Base-by-base conservation (phyloP, 1,139 yeast species). In the Geotrichum fermentans region DNA sequence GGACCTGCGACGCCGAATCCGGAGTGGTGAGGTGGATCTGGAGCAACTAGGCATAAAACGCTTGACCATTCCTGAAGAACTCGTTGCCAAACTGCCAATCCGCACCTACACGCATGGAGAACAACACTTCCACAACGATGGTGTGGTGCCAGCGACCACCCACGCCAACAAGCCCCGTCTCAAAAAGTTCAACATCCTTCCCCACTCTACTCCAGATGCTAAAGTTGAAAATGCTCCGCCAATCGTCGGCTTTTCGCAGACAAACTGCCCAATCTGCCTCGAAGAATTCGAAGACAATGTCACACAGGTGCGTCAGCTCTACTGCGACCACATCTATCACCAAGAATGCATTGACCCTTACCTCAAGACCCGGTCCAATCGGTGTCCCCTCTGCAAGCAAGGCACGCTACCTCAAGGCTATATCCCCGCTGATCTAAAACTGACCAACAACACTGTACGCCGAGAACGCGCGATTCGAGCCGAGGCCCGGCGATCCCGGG, bases 371-470 rank as follows among this genome's bases (percentile, higher is more conserved):
- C 56, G 58, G 24, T 57, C 62, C 8, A 55, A 60, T 26, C 53
- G 59, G 14, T 61, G 64, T 45, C 64, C 64, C 8, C 42, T 61
- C 20, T 61, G 64, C 49, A 61, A 61, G 43, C 55, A 52, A 26
- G 54, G 58, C 8, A 55, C 55, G 2, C 39, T 61, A 28, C 63
- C 64, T n/a, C 45, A 49, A 17, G 64, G 64, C 2, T 61, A 58
- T 39, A 42, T 61, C 11, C 64, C 63, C 11, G 46, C 55, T 3
- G 42, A 56, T 5, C 34, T 60, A 7, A 57, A 48, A 32, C 55
- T 61, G 34, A 61, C 61, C 7, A 59, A 56, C 28, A 55, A 59
- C 13, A 56, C 61, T 7, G 61, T 61, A 13, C 52, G 61, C 35
- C 55, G 61, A n/a, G 64, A 60, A 39, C 52, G 61, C n/a, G 52